phyloP scores from a whole-genome alignment of 371 early-diverging fungal genomes.

The Mortierella sp. region DNA sequence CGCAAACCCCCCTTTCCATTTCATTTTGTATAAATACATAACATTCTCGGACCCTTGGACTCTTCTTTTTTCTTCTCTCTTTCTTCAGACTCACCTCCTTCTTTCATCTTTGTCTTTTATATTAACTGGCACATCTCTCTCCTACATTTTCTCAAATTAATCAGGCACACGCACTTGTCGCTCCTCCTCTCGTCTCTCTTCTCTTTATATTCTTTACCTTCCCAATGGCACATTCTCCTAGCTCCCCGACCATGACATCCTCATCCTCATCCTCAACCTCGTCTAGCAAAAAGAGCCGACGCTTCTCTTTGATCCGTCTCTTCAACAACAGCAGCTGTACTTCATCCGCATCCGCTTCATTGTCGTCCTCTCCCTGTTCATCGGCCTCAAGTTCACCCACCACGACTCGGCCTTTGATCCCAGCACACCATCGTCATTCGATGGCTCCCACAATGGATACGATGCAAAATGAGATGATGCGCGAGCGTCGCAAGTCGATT shows the following conservation, averaged over 20 bases:
- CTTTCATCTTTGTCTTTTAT: background rate
- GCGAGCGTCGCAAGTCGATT: conserved; percentile 50
- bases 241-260: conserved; percentile 2
- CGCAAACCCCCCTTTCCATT: background rate
- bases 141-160: conserved; percentile 1
- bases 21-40: conserved; percentile 3
- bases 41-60: conserved; percentile 11
- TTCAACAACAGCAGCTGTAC: conserved; percentile 26
- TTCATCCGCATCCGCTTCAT: background rate
- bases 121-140: background rate
- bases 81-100: background rate
- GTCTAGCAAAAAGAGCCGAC: conserved; percentile 32
- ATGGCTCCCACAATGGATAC: conserved; percentile 11
- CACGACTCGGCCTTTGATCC: background rate
- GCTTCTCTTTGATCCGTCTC: conserved; percentile 50
- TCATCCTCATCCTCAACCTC: conserved; percentile 13
- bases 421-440: conserved; percentile 26
- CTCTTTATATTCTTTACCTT: no score
- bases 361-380: background rate
- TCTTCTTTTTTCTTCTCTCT: conserved; percentile 2
- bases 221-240: background rate
- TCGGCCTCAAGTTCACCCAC: background rate
- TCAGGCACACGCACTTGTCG: background rate
- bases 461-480: conserved; percentile 38
- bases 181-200: background rate